These are phyloP conservation scores for Schizosaccharomyces cryophilus DNA, from an alignment of 805 yeast genomes.

Conservation along the genomic window DNA sequence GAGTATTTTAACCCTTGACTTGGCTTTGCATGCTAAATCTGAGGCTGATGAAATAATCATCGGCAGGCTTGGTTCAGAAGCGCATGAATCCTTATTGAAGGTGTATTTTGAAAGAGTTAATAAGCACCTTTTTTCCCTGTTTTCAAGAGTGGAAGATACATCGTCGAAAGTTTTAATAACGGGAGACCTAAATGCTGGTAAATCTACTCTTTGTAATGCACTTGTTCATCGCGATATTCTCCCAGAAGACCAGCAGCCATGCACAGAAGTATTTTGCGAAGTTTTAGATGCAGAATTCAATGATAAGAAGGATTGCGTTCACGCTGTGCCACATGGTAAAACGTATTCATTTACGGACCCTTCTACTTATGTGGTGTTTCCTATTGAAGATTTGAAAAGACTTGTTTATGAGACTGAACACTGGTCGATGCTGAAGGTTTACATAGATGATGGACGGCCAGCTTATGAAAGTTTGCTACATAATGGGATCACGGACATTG, in stretches of 20 bases:
- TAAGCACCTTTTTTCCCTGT: constrained; percentile 38
- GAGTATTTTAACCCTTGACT: not conserved
- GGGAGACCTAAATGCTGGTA: constrained; percentile 92
- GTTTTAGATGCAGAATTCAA: constrained; percentile 66
- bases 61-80: not conserved
- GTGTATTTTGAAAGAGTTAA: not conserved
- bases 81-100: not conserved
- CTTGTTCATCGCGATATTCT: constrained; percentile 47
- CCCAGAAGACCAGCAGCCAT: constrained; percentile 95
- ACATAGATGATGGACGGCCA: constrained; percentile 50
- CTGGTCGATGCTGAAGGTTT: constrained; percentile 53
- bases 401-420: constrained; percentile 45
- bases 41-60: not conserved
- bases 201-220: constrained; percentile 86
- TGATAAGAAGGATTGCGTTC: constrained; percentile 63
- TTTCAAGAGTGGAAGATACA: constrained; percentile 70
- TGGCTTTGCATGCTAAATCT: not conserved
- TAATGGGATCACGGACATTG: constrained; percentile 80
- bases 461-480: constrained; percentile 44
- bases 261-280: constrained; percentile 89
- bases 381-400: constrained; percentile 32
- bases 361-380: constrained; percentile 34
- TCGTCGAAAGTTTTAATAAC: constrained; percentile 86
- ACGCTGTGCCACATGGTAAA: constrained; percentile 39
- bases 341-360: constrained; percentile 32